Conservation (phyloP, 2,329 filamentous ascomycete genomes). For the Botrytis hyacinthi region DNA sequence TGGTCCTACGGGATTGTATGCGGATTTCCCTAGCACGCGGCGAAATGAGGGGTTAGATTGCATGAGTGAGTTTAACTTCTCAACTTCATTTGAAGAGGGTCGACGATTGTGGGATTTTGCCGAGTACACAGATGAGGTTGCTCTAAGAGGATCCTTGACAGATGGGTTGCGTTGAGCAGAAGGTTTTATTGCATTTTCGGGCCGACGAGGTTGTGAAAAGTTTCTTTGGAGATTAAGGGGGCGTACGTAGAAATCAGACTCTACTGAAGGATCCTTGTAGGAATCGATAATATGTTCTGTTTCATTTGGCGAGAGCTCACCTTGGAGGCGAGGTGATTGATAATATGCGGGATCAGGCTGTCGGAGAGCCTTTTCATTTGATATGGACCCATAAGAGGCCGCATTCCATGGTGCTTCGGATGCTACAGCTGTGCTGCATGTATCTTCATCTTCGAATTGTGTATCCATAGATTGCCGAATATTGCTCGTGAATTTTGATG, state of each 20-base stretch:
- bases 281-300: constrained; percentile 16
- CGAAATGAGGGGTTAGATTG: constrained; percentile 20
- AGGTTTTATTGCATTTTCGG: constrained; percentile 8
- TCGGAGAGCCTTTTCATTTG: neutral
- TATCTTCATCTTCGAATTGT: constrained; percentile 38
- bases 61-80: constrained; percentile 15
- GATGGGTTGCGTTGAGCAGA: neutral
- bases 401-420: constrained; percentile 21
- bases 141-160: constrained; percentile 6
- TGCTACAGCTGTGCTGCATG: constrained; percentile 17
- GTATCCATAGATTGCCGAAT: constrained; percentile 35
- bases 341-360: constrained; percentile 15
- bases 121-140: constrained; percentile 12
- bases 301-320: constrained; percentile 13
- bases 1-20: constrained; percentile 30
- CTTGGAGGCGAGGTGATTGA: neutral
- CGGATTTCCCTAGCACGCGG: constrained; percentile 11
- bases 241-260: constrained; percentile 14
- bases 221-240: constrained; percentile 20
- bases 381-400: neutral
- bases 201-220: constrained; percentile 19
- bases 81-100: constrained; percentile 13
- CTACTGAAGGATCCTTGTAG: constrained; percentile 13
- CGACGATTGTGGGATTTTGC: neutral
- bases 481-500: constrained; percentile 15